Conservation (phyloP, 2,329 filamentous ascomycete species). For the Didymellaceae sp. region DNA sequence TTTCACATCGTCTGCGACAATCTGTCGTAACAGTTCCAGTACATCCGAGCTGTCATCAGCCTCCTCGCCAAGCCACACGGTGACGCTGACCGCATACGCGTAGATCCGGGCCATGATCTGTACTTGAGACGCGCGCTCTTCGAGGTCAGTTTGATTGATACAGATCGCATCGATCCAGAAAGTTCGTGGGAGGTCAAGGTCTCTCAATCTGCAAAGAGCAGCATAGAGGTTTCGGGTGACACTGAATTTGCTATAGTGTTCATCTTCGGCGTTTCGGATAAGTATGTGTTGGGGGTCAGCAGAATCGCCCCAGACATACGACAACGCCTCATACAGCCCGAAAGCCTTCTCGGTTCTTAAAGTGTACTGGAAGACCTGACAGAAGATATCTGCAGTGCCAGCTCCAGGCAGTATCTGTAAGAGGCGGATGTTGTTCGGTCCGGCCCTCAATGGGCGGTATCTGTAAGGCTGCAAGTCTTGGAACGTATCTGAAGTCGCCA, state of each 20-base stretch:
- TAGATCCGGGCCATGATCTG: conserved; percentile 37
- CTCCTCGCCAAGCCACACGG: conserved; percentile 34
- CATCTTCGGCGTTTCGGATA: neutral
- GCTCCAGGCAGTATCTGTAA: neutral
- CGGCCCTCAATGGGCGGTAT: neutral
- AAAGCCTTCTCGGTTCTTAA: neutral
- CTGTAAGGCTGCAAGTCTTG: neutral
- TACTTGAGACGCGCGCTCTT: conserved; percentile 32
- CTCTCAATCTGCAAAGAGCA: conserved; percentile 11
- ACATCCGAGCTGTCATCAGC: neutral
- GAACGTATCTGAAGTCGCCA: neutral
- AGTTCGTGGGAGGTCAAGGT: conserved; percentile 4
- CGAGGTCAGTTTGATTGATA: conserved; percentile 32
- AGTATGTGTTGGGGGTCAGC: neutral
- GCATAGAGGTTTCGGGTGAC: neutral
- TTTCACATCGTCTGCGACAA: neutral
- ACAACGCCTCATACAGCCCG: conserved; percentile 14
- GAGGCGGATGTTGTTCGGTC: neutral
- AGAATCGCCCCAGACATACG: conserved; percentile 18
- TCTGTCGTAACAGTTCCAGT: neutral
- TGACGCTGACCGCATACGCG: conserved; percentile 27
- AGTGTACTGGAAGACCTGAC: neutral
- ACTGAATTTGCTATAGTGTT: neutral
- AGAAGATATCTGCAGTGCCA: neutral
- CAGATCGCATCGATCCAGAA: conserved; percentile 28